phyloP scores from a whole-genome alignment of 768 basidiomycete species.

The Tephrocybe sp. region DNA sequence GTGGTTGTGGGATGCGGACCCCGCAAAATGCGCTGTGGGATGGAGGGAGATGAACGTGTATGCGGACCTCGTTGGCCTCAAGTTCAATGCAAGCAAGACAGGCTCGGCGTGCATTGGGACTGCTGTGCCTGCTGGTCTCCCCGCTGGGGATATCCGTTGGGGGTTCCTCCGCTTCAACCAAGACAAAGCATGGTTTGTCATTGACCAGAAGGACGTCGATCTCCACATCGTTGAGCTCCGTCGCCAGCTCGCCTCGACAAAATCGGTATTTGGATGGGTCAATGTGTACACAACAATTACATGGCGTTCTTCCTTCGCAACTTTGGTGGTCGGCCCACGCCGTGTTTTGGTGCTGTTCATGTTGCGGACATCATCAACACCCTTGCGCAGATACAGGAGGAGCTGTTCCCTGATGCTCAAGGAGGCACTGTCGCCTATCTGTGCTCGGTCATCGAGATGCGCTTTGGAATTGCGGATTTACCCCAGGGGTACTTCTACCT shows the following conservation, averaged over 20 bases:
- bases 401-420: conserved; percentile 22
- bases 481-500: conserved; percentile 30
- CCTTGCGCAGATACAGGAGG: conserved; percentile 27
- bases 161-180: conserved; percentile 24
- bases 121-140: conserved; percentile 11
- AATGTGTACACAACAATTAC: conserved; percentile 34
- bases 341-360: conserved; percentile 26
- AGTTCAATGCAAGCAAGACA: conserved; percentile 41
- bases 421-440: conserved; percentile 24
- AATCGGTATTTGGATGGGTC: conserved; percentile 33
- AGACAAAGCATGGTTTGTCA: conserved; percentile 22
- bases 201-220: conserved; percentile 29
- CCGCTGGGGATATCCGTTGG: conserved; percentile 21
- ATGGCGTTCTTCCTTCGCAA: conserved; percentile 32
- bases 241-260: conserved; percentile 28
- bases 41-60: conserved; percentile 45
- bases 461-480: conserved; percentile 27
- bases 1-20: conserved; percentile 40
- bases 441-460: conserved; percentile 25
- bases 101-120: conserved; percentile 37
- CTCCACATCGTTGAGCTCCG: conserved; percentile 30
- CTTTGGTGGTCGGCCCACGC: conserved; percentile 28
- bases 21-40: conserved; percentile 30
- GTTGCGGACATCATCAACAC: conserved; percentile 27
- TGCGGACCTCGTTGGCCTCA: conserved; percentile 38